A percentile compares a stretch with the other conserved stretches of the same genome.
Conservation (phyloP, 345 rosid species). For the Populus euphratica region DNA sequence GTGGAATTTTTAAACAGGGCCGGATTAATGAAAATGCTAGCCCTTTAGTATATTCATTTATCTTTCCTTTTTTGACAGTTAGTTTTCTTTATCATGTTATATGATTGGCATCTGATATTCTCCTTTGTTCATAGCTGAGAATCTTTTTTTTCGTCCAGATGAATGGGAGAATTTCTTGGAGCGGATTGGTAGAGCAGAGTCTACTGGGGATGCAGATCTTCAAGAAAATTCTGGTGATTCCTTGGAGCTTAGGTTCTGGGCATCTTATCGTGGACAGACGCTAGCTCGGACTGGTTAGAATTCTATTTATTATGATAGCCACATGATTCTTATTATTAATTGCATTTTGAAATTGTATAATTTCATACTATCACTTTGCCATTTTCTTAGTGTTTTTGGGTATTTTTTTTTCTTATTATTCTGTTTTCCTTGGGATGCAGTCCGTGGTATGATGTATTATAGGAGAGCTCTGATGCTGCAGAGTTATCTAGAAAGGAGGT, state of each 20-base stretch:
- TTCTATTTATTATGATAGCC: neutral
- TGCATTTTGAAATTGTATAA: neutral
- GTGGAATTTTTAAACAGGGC: neutral
- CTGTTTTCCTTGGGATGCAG: conserved; percentile 47
- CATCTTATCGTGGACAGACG: conserved; percentile 93
- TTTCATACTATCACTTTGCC: conserved; percentile 5
- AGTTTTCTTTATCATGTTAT: neutral
- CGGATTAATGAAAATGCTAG: neutral
- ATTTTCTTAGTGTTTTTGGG: conserved; percentile 15
- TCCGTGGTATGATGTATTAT: conserved; percentile 99
- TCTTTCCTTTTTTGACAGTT: neutral
- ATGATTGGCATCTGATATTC: neutral
- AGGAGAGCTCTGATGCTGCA: conserved; percentile 97
- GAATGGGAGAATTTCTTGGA: conserved; percentile 99
- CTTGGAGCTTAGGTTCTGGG: conserved; percentile 98
- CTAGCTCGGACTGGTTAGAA: conserved; percentile 88
- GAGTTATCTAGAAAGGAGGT: conserved; percentile 79
- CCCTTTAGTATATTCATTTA: neutral
- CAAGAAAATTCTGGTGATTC: conserved; percentile 72
- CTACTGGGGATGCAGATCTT: conserved; percentile 68
- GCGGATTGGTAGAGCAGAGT: conserved; percentile 71
- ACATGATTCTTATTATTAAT: neutral
- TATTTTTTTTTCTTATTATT: conserved; percentile 13
- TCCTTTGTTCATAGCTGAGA: conserved; percentile 12
- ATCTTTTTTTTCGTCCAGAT: conserved; percentile 40